Base-by-base conservation (phyloP, 1,284 basidiomycete genomes). In the Cryptococcus sp. region DNA sequence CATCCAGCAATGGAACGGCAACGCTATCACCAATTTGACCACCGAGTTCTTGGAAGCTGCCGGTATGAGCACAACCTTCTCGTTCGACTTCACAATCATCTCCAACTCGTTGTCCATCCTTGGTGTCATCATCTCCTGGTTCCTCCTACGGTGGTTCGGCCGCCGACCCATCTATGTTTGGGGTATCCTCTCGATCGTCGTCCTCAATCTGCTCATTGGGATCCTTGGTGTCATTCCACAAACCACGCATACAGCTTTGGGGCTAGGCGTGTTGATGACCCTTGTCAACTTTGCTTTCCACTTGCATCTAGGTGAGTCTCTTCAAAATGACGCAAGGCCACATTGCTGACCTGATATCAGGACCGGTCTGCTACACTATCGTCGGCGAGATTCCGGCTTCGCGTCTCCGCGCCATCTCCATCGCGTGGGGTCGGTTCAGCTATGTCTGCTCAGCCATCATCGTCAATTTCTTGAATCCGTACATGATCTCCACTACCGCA, bases 351-450 rank as follows among this genome's bases (percentile, higher is more conserved):
- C 8, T 35, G 2, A 2, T 10, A 35, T 35, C 25, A 35, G 30
- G 30, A 35, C 78, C 78, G 5, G 65, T 76, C 41, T 78, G 77
- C 67, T 80, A 80, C 70, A 73, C 74, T 25, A 58, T 80, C 55
- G 79, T 80, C 47, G 74, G 75, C n/a, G 80, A 81, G 58, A 66
- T 81, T 23, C 68, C 74, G 0, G 74, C 74, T n/a, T 80, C 78
- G 11, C 75, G 79, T 23, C 71, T 81, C 8, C 72, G 80, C 35
- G 70, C 73, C 30, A 80, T 80, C 62, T 75, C 79, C 6, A 73
- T 81, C 61, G 80, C 76, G 0, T 70, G 81, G 10, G 54, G 48
- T 50, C 45, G 54, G n/a, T 77, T 75, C 58, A 57, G 68, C 15
- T 82, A 81, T 73, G 76, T 79, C 60, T 63, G 79, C 43, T 69